phyloP scores from a whole-genome alignment of 768 basidiomycete genomes.

The Pholiota molesta region DNA sequence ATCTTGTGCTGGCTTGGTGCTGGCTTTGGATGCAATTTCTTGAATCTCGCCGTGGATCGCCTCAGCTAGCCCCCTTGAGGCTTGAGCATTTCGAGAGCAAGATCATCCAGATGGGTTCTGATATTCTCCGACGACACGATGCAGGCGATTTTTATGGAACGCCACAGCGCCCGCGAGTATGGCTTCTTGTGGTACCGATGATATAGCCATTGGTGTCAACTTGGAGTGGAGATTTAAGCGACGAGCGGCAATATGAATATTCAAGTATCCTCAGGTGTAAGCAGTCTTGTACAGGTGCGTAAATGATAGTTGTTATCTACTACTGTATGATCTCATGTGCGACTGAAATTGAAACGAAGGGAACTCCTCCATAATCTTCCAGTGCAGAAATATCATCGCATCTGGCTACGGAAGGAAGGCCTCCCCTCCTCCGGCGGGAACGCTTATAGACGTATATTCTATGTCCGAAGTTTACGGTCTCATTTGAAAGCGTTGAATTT shows the following conservation, averaged over 20 bases:
- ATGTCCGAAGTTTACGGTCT: background rate
- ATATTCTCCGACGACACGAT: background rate
- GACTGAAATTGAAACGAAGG: background rate
- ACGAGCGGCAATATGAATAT: background rate
- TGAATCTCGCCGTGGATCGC: background rate
- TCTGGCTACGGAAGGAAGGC: background rate
- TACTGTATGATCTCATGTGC: no score
- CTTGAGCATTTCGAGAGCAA: no score
- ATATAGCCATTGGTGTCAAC: background rate
- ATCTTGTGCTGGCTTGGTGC: background rate
- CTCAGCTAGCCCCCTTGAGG: no score
- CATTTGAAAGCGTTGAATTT: background rate
- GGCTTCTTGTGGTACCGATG: background rate
- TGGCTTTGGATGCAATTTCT: background rate
- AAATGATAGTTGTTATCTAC: background rate
- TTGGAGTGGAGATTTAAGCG: background rate
- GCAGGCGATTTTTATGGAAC: background rate
- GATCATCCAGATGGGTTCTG: background rate
- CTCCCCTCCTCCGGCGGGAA: background rate
- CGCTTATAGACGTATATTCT: no score
- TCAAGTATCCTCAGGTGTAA: background rate
- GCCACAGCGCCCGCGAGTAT: background rate
- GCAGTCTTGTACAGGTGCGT: background rate
- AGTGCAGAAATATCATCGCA: conserved; percentile 2
- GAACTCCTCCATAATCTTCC: background rate